Base-by-base conservation (phyloP, 129 eudicot genomes). In the Heracleum sosnowskyi region DNA sequence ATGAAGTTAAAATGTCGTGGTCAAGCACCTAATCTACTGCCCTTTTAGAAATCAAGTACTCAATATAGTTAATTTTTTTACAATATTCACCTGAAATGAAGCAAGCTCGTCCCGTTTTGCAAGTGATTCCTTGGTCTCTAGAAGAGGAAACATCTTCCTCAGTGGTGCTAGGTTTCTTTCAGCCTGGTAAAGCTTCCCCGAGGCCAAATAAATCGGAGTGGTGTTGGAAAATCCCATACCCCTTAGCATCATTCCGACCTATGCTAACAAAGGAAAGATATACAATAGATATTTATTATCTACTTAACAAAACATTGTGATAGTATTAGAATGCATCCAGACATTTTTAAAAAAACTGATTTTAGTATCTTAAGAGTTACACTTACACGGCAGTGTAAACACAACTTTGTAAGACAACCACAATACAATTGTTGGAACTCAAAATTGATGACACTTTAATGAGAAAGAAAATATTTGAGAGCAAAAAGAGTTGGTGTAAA, bases 221-320 rank as follows among this genome's bases (percentile, higher is more conserved):
- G 87, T 81, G 78, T 88, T 93, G 73, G 88, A 31, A 87, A 93
- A 93, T 83, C 97, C 98, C 98, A 93, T 93, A 69, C 97, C 98
- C 85, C 95, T 87, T 46, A 93, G 87, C 98, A 93, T 89, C 97
- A 93, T 89, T 53, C 98, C 98, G 31, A 91, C 97, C 98, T 93
- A 93, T 93, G 88, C 98, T 90, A 90, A 90, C 97, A 84, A 86
- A 62, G 80, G 79, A 87, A 57, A 80, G 77, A 85, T 51, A 70
- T 47, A 72, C 49, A 73, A 39, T 39, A 34, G 1, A 79, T 78
- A 39, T 74, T 80, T 66, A 80, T 71, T 75, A 63, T 71, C 74
- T 47, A 64, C 53, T 41, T 28, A 9, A 60, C 7, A 40, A 31
- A 26, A 69, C n/a, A 1, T 76, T 77, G 62, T 46, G 39, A n/a